Conservation (phyloP, 768 basidiomycete genomes). For the Lyophyllum semitale region DNA sequence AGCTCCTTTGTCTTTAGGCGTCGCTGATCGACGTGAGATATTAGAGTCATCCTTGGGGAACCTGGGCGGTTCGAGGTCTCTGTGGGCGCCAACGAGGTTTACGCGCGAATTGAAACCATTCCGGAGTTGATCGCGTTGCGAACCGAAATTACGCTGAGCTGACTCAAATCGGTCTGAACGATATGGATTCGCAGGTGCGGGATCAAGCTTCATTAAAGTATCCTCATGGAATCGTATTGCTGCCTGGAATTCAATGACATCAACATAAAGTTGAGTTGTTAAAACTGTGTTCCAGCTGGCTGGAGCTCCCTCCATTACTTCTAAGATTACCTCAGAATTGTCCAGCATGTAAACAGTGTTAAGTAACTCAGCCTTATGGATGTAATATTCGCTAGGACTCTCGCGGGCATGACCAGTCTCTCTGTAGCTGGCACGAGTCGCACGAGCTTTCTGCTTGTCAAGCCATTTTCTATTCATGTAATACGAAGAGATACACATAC, state of each 20-base stretch:
- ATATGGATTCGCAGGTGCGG: neutral
- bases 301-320: slow-evolving; percentile 36
- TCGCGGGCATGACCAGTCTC: slow-evolving; percentile 26
- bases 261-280: slow-evolving; percentile 24
- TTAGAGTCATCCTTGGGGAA: neutral
- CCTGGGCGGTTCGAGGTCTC: neutral
- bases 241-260: slow-evolving; percentile 23
- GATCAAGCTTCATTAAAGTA: slow-evolving; percentile 13
- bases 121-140: neutral
- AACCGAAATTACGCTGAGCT: neutral
- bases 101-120: neutral
- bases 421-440: slow-evolving; percentile 26
- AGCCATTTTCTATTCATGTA: slow-evolving; percentile 34
- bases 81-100: slow-evolving; percentile 14
- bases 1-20: slow-evolving; percentile 16
- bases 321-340: slow-evolving; percentile 33
- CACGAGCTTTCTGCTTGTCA: slow-evolving; percentile 27
- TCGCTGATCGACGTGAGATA: neutral
- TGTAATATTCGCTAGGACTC: slow-evolving; percentile 35
- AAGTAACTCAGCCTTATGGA: slow-evolving; percentile 24
- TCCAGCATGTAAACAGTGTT: no score
- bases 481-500: slow-evolving; percentile 24
- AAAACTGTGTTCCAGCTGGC: slow-evolving; percentile 26
- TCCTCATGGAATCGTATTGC: slow-evolving; percentile 27
- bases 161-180: neutral